These are phyloP conservation scores for Aspergillus persii DNA, from an alignment of 2,329 filamentous ascomycete genomes.

Conservation along the genomic window DNA sequence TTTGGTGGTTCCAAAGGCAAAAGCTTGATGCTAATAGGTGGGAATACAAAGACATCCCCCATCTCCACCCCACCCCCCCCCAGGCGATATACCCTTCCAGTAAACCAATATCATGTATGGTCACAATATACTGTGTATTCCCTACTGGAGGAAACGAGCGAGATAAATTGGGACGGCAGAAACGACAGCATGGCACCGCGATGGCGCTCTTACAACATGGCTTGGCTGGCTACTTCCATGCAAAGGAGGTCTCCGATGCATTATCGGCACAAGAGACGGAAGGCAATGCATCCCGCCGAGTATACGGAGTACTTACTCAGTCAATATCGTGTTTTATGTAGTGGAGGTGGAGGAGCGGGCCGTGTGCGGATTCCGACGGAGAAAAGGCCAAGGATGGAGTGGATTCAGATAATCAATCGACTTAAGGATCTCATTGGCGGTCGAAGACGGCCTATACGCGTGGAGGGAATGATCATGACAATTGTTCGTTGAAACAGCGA, in stretches of 20 bases:
- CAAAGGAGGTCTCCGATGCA: neutral
- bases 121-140: neutral
- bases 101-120: neutral
- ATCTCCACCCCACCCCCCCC: neutral
- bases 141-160: neutral
- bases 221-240: neutral
- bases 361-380: conserved; percentile 30
- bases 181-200: neutral
- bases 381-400: neutral
- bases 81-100: too few species aligned
- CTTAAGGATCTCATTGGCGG: neutral
- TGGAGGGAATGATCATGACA: neutral
- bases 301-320: neutral
- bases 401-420: neutral
- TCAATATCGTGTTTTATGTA: conserved; percentile 9
- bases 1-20: too few species aligned
- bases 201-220: neutral
- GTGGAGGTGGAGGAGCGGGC: conserved; percentile 24
- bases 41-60: neutral
- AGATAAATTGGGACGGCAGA: neutral
- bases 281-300: too few species aligned
- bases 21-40: too few species aligned
- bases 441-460: neutral
- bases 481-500: neutral
- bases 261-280: neutral